These are phyloP conservation scores for Pestalotiopsis sp. DNA, from an alignment of 2,329 filamentous ascomycete genomes.

Conservation along the genomic window DNA sequence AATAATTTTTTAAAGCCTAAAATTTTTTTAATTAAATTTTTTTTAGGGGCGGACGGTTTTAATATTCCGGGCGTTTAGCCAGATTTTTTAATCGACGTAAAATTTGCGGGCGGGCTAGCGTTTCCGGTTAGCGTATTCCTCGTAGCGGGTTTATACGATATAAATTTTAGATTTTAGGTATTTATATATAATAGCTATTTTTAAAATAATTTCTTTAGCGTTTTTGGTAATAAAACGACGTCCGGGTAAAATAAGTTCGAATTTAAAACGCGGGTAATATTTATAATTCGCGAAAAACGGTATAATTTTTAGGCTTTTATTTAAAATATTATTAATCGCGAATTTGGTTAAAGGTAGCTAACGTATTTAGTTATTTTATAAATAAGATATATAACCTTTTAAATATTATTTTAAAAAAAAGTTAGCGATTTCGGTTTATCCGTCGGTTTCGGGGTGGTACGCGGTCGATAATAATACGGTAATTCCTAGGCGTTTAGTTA, in stretches of 20 bases:
- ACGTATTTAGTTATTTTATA: background rate
- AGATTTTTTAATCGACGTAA: background rate
- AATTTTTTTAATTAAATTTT: background rate
- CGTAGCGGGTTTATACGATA: background rate
- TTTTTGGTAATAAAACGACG: background rate
- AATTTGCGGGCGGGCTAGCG: background rate
- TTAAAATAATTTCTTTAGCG: background rate
- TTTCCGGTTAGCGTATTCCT: background rate
- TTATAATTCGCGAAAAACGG: background rate
- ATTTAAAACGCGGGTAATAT: background rate
- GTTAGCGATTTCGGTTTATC: too few relatives aligned
- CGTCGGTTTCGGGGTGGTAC: too few relatives aligned
- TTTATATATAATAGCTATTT: background rate
- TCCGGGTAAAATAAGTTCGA: background rate
- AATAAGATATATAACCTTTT: background rate
- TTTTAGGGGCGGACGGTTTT: background rate
- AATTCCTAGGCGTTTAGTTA: background rate
- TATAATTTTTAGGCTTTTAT: background rate
- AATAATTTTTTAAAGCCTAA: background rate
- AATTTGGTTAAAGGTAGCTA: background rate
- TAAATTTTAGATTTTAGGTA: background rate
- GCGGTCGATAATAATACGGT: background rate
- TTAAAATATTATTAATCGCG: conserved; percentile 1
- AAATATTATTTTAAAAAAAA: too few relatives aligned
- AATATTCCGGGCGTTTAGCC: background rate